Conservation (phyloP, 805 yeast species). For the Yamadazyma laniorum region DNA sequence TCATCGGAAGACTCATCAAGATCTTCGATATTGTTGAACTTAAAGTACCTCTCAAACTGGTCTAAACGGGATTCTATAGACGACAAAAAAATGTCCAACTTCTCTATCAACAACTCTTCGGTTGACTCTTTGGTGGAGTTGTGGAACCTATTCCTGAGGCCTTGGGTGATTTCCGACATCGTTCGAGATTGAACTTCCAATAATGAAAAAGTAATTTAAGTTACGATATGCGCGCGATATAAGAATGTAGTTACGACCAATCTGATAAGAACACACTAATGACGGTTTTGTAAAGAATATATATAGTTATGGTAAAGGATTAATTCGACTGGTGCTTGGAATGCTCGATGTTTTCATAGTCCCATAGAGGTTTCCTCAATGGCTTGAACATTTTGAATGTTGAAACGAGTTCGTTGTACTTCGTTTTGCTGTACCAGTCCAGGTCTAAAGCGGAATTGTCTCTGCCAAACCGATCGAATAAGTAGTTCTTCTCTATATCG, state of each 20-base stretch:
- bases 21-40: constrained; percentile 18
- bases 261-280: too few species aligned
- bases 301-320: too few species aligned
- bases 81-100: constrained; percentile 39
- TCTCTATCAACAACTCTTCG: constrained; percentile 41
- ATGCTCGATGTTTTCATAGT: constrained; percentile 19
- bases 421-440: constrained; percentile 5
- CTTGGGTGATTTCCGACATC: constrained; percentile 17
- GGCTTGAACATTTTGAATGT: constrained; percentile 20
- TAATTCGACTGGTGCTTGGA: constrained; percentile 5
- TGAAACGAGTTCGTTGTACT: constrained; percentile 16
- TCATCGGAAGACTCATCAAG: constrained; percentile 14
- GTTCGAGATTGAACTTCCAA: too few species aligned
- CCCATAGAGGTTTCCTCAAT: constrained; percentile 19
- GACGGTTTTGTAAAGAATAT: too few species aligned
- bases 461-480: constrained; percentile 18
- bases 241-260: too few species aligned
- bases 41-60: constrained; percentile 40
- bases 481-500: constrained; percentile 16
- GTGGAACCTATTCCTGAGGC: constrained; percentile 11
- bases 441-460: constrained; percentile 9
- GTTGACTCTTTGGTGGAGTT: constrained; percentile 18
- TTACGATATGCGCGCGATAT: too few species aligned
- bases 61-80: constrained; percentile 41
- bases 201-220: too few species aligned